phyloP scores from a whole-genome alignment of 495 filamentous ascomycete genomes.

The Lasiosphaeriaceae sp. region DNA sequence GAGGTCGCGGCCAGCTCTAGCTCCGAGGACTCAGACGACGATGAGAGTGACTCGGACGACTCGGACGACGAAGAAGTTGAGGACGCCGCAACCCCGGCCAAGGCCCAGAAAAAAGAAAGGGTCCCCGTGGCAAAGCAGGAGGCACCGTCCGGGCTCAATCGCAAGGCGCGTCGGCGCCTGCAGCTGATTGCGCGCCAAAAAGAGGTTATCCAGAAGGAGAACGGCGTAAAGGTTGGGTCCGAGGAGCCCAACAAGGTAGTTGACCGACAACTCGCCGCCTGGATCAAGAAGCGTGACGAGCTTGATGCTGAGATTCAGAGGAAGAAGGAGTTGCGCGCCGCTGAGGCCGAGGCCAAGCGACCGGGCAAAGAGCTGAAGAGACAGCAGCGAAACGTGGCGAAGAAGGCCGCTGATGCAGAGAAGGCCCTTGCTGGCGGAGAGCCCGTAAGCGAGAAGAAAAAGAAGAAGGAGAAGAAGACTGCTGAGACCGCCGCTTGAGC shows the following conservation, averaged over 20 bases:
- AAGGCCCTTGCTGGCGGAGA: neutral
- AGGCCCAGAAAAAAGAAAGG: neutral
- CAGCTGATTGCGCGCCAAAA: constrained; percentile 22
- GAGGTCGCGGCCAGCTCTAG: neutral
- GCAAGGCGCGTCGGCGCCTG: constrained; percentile 21
- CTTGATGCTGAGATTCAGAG: neutral
- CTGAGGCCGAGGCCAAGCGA: neutral
- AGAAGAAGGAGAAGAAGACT: neutral
- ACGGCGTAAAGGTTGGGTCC: constrained; percentile 13
- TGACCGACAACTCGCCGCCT: constrained; percentile 15
- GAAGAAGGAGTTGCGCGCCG: constrained; percentile 4
- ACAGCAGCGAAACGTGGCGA: neutral
- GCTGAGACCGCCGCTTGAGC: too few species aligned
- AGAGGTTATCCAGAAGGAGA: constrained; percentile 14
- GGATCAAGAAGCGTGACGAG: constrained; percentile 5
- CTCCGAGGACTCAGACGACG: neutral
- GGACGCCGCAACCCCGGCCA: neutral
- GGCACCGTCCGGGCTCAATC: constrained; percentile 14
- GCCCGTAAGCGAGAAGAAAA: neutral
- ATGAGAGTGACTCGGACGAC: neutral
- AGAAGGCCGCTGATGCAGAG: neutral
- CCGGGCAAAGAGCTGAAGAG: neutral
- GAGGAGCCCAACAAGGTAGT: constrained; percentile 14
- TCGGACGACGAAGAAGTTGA: neutral
- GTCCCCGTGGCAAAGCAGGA: neutral